A percentile compares a stretch with the other conserved stretches of the same genome.
Conservation (phyloP, 495 filamentous ascomycete genomes). For the Pyrenula massariospora region DNA sequence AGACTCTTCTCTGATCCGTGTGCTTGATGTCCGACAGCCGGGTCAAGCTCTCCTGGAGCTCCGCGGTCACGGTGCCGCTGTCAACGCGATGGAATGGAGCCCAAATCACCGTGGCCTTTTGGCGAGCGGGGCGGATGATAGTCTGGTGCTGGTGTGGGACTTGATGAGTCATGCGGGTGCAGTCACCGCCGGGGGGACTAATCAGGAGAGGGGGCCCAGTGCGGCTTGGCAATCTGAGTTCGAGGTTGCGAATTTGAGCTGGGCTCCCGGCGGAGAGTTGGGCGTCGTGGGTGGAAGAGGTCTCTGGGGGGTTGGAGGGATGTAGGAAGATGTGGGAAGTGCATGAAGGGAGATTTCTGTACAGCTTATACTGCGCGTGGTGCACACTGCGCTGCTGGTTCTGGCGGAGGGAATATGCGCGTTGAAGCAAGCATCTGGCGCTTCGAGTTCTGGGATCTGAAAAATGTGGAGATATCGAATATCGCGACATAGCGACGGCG, state of each 20-base stretch:
- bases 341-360: not conserved
- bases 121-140: conserved; percentile 88
- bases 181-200: not conserved
- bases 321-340: not conserved
- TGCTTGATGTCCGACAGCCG: conserved; percentile 93
- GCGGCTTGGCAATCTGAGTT: conserved; percentile 92
- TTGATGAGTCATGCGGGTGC: conserved; percentile 48
- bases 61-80: conserved; percentile 72
- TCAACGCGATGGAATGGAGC: conserved; percentile 95
- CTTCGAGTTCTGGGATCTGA: not conserved
- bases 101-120: conserved; percentile 76
- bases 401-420: no score
- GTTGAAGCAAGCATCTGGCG: not conserved
- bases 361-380: not conserved
- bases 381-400: not conserved
- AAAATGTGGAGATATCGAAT: not conserved
- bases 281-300: conserved; percentile 87
- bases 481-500: not conserved
- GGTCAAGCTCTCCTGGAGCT: conserved; percentile 91
- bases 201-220: conserved; percentile 48
- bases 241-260: conserved; percentile 89
- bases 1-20: conserved; percentile 85
- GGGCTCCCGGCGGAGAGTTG: conserved; percentile 74
- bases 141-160: conserved; percentile 86
- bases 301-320: conserved; percentile 61